Evolutionary conservation across 176 grass and related monocot genomes (phyloP).

Genomic region (Carex cristatella): DNA sequence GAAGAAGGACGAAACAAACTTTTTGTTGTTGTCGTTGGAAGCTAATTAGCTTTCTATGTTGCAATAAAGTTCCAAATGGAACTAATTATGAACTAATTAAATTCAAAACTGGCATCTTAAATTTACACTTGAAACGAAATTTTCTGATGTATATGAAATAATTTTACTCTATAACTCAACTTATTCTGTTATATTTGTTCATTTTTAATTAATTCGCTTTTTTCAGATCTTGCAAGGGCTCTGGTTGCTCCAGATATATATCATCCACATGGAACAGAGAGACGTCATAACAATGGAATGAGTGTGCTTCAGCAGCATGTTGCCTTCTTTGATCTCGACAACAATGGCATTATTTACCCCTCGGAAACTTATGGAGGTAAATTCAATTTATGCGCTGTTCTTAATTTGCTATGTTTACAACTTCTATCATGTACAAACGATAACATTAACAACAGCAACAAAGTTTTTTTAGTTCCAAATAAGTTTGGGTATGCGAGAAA

Average conservation of each 20-base stretch:
- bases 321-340: slow-evolving; percentile 77
- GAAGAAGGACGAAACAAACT: background rate
- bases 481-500: no score
- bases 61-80: no score
- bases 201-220: background rate
- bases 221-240: slow-evolving; percentile 60
- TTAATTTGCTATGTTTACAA: background rate
- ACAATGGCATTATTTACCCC: slow-evolving; percentile 76
- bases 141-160: no score
- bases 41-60: background rate
- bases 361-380: slow-evolving; percentile 73
- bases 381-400: background rate
- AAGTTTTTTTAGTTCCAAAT: no score
- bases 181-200: background rate
- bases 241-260: slow-evolving; percentile 72
- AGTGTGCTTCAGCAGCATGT: slow-evolving; percentile 93
- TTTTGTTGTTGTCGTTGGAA: background rate
- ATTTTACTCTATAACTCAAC: background rate
- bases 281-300: slow-evolving; percentile 47
- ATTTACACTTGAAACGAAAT: no score
- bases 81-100: no score
- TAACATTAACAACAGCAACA: no score
- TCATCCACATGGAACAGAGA: slow-evolving; percentile 69
- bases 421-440: background rate
- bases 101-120: no score